Evolutionary conservation across 2,329 filamentous ascomycete genomes (phyloP).

Genomic region (Colletotrichum neosansevieriae): DNA sequence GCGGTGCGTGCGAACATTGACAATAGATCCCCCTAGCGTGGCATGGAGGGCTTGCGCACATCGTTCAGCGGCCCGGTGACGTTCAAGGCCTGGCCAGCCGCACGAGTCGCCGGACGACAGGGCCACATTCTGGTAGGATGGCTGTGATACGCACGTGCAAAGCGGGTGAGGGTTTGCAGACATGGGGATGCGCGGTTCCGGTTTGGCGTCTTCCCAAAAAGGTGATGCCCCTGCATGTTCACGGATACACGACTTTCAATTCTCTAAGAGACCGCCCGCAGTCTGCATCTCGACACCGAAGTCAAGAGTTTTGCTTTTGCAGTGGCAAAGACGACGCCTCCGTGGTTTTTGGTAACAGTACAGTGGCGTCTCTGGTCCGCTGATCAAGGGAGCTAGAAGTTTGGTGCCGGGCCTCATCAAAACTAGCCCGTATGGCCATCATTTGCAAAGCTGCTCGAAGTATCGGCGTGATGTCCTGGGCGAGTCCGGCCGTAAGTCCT

Average conservation of each 20-base stretch:
- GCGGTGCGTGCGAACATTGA: slow-evolving; percentile 7
- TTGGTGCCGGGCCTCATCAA: neutral
- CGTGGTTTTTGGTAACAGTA: slow-evolving; percentile 1
- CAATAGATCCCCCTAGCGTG: slow-evolving; percentile 20
- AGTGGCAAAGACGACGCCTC: neutral
- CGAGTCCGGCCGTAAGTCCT: neutral
- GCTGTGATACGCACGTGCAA: slow-evolving; percentile 25
- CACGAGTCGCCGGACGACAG: slow-evolving; percentile 6
- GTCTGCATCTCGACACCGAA: neutral
- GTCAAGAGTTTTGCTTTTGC: neutral
- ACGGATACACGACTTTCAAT: neutral
- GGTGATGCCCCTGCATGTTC: slow-evolving; percentile 2
- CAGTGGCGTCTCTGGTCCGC: slow-evolving; percentile 11
- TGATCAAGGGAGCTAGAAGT: slow-evolving; percentile 5
- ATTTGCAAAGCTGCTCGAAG: neutral
- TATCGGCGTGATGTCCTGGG: neutral
- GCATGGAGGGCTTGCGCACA: neutral
- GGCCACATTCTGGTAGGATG: slow-evolving; percentile 3
- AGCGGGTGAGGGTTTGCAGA: slow-evolving; percentile 8
- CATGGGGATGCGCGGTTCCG: slow-evolving; percentile 22
- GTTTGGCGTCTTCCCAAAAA: slow-evolving; percentile 22
- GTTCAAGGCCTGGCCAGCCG: slow-evolving; percentile 6
- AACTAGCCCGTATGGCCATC: neutral
- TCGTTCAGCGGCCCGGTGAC: neutral
- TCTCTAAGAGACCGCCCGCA: neutral